These are phyloP conservation scores for Teunomyces pallodes DNA, from an alignment of 805 yeast species.

Conservation along the genomic window DNA sequence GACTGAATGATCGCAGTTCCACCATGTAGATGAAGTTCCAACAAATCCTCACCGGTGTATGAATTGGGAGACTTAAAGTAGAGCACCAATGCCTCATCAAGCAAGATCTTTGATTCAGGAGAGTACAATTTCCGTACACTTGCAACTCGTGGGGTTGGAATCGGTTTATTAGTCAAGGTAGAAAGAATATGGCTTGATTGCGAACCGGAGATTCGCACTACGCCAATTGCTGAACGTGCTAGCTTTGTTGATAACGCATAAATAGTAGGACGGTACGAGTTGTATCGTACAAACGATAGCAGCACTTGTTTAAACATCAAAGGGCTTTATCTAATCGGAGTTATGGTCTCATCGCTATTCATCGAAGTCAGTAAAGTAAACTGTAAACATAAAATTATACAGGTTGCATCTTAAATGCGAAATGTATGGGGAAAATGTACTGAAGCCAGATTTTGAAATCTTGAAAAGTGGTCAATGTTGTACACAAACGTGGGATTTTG, in stretches of 20 bases:
- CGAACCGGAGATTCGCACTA: conserved; percentile 79
- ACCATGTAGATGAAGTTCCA: conserved; percentile 93
- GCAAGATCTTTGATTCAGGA: conserved; percentile 36
- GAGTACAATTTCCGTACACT: conserved; percentile 55
- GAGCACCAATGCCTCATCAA: conserved; percentile 77
- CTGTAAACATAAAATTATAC: too few relatives aligned
- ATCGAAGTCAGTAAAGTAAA: too few relatives aligned
- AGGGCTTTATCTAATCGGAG: not conserved
- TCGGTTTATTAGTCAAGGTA: conserved; percentile 40
- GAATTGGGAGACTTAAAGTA: conserved; percentile 72
- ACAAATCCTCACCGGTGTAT: conserved; percentile 88
- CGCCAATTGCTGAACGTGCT: conserved; percentile 82
- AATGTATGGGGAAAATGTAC: too few relatives aligned
- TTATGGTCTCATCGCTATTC: not conserved
- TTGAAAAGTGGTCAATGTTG: too few relatives aligned
- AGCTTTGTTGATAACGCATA: conserved; percentile 88
- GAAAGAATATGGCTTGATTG: conserved; percentile 46
- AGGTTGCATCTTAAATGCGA: too few relatives aligned
- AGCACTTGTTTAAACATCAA: not conserved
- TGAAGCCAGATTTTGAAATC: too few relatives aligned
- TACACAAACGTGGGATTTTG: too few relatives aligned
- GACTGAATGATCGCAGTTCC: conserved; percentile 80
- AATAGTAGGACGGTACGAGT: conserved; percentile 57
- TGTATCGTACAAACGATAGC: not conserved
- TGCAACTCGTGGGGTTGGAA: conserved; percentile 54